Evolutionary conservation across 176 grass and related monocot genomes (phyloP), one percentile per base, ranked within the genome.

Genomic region (Paspalum vaginatum): DNA sequence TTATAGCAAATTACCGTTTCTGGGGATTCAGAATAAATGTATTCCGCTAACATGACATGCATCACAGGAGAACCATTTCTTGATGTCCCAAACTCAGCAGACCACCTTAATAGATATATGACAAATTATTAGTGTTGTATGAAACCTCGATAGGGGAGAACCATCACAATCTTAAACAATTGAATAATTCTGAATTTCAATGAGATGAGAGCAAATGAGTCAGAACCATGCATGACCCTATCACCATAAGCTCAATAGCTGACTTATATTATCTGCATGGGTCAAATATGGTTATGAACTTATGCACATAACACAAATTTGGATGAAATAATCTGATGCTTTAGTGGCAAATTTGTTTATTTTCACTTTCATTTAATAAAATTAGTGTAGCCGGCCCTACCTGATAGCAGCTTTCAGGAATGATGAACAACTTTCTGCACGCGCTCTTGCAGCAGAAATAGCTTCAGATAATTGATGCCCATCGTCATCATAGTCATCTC

Each of bases 11-110:
- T 58, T 95, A 98, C 96, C 88, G 88, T 84, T 65, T 98, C 96
- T 84, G 92, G 92, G 79, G 92, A 93, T 90, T 98, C 92, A 24
- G 86, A 91, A 87, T 91, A 98, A 62, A 98, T 75, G 61, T 91
- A 98, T 82, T 98, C 96, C 41, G 90, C 92, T 80, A 98, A 84
- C 96, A 98, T 95, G 70, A 87, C 96, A 72, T 98, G 92, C 47
- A 98, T 71, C 61, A 91, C 85, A 75, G 95, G 95, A 80, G 90
- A 89, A 81, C 96, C 92, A 86, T 66, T 86, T 84, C 73, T 95
- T 68, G 86, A 90, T 83, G 88, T 50, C 53, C 92, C 90, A 88
- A 89, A 91, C 51, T 98, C 96, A 46, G 84, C 81, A 70, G 96
- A 98, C 96, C 96, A 98, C 86, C 96, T 95, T 83, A 77, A 53